phyloP scores from a whole-genome alignment of 345 rosid genomes.

The Mangifera indica region DNA sequence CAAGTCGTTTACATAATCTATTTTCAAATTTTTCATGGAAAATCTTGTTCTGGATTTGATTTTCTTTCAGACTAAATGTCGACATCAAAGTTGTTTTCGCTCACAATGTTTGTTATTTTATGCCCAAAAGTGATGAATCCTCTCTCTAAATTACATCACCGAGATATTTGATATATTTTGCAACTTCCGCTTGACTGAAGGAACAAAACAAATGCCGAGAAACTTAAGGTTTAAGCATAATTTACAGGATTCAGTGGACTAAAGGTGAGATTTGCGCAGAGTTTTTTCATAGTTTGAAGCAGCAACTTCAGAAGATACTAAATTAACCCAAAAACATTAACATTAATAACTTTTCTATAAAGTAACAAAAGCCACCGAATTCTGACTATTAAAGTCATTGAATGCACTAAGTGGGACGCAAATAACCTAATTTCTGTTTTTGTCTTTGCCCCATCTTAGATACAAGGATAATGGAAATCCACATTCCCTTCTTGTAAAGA shows the following conservation, averaged over 20 bases:
- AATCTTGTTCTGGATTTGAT: neutral
- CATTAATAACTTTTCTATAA: neutral
- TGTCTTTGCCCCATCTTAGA: too few relatives aligned
- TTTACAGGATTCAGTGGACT: too few relatives aligned
- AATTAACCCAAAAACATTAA: neutral
- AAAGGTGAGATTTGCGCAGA: neutral
- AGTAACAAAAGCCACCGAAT: neutral
- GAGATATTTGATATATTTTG: too few relatives aligned
- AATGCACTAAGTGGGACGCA: too few relatives aligned
- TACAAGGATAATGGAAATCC: too few relatives aligned
- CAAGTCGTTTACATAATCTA: neutral
- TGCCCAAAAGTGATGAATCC: neutral
- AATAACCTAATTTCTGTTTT: too few relatives aligned
- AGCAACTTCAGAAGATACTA: neutral
- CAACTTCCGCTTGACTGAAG: neutral
- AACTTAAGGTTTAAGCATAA: too few relatives aligned
- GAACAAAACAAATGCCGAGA: too few relatives aligned
- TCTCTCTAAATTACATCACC: too few relatives aligned
- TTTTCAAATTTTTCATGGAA: neutral
- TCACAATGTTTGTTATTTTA: neutral
- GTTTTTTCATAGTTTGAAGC: neutral
- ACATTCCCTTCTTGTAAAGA: too few relatives aligned
- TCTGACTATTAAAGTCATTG: neutral
- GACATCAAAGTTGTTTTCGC: conserved; percentile 8
- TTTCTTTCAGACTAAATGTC: neutral